Evolutionary conservation across 495 filamentous ascomycete genomes (phyloP).

Genomic region (Daldinia decipiens): DNA sequence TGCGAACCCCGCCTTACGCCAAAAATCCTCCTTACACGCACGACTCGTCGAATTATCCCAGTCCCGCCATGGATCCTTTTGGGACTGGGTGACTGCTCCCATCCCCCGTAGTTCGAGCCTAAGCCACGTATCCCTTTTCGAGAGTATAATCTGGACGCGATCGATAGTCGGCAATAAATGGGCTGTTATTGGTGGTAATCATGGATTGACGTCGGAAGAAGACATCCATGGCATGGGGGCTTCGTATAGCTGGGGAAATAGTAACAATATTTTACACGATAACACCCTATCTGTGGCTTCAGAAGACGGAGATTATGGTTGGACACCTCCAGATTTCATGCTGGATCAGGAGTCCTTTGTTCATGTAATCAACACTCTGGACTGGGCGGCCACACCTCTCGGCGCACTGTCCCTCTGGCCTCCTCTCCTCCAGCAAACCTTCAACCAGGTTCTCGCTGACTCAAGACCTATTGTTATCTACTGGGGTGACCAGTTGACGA

Average conservation of each 20-base stretch:
- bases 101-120: not conserved
- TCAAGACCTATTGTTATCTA: conserved; percentile 79
- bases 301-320: conserved; percentile 62
- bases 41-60: conserved; percentile 24
- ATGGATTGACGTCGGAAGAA: conserved; percentile 3
- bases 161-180: conserved; percentile 22
- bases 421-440: conserved; percentile 70
- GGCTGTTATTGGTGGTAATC: conserved; percentile 28
- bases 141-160: conserved; percentile 32
- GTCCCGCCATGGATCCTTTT: conserved; percentile 23
- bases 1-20: conserved; percentile 67
- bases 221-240: not conserved
- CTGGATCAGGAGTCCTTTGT: conserved; percentile 68
- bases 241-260: conserved; percentile 8
- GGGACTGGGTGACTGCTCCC: conserved; percentile 29
- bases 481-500: conserved; percentile 71
- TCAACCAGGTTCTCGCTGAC: conserved; percentile 73
- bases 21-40: conserved; percentile 37
- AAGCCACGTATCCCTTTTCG: conserved; percentile 13
- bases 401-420: conserved; percentile 73
- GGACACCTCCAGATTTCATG: conserved; percentile 69
- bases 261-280: conserved; percentile 22
- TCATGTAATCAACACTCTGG: conserved; percentile 68
- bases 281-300: conserved; percentile 51
- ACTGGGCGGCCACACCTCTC: conserved; percentile 73